These are phyloP conservation scores for Erodium maritimum DNA, from an alignment of 345 rosid species.

Conservation along the genomic window DNA sequence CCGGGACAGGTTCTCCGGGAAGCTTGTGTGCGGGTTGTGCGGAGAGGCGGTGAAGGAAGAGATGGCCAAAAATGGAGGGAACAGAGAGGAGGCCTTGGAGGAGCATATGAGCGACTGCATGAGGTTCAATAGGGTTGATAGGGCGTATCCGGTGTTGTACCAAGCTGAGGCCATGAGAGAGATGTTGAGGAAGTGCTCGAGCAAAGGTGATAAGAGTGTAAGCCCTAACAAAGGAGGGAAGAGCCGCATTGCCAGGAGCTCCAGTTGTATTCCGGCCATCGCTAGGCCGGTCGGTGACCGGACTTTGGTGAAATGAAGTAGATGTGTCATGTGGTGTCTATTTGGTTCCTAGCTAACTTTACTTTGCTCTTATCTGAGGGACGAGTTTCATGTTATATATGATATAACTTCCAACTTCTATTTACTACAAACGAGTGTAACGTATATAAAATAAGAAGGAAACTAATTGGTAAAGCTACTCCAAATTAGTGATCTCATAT, in stretches of 20 bases:
- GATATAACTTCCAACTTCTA: no score
- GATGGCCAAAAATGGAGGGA: conserved; percentile 47
- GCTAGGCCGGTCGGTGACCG: conserved; percentile 30
- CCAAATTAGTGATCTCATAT: no score
- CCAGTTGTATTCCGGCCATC: conserved; percentile 67
- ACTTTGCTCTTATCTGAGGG: no score
- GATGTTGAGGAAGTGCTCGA: conserved; percentile 46
- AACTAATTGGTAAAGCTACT: no score
- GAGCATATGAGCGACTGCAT: conserved; percentile 58
- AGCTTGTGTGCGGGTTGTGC: conserved; percentile 67
- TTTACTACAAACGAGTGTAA: no score
- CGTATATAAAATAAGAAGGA: no score
- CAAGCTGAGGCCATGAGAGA: conserved; percentile 85
- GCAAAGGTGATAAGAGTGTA: conserved; percentile 22
- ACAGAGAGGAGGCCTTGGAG: conserved; percentile 49
- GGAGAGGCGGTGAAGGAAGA: conserved; percentile 62
- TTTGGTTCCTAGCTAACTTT: no score
- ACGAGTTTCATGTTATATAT: no score
- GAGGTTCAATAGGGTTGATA: conserved; percentile 52
- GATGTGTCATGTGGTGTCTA: neutral
- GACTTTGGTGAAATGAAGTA: conserved; percentile 13
- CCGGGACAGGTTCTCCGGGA: conserved; percentile 48
- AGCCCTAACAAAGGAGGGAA: conserved; percentile 23
- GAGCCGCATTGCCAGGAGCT: conserved; percentile 48
- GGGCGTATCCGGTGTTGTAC: conserved; percentile 61